Conservation (phyloP, 2,329 filamentous ascomycete species). For the Xylaria sp. region DNA sequence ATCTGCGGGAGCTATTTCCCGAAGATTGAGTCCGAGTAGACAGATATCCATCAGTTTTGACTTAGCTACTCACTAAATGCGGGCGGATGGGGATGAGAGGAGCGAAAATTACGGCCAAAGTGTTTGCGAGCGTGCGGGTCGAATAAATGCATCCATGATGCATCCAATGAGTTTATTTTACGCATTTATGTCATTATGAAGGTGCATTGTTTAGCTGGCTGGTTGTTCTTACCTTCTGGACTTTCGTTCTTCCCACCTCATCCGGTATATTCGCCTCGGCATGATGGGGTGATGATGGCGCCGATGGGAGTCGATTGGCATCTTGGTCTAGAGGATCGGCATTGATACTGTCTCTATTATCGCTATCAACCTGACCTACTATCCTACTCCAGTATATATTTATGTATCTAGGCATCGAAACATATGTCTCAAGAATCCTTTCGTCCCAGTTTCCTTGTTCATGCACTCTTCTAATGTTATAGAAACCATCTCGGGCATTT, state of each 20-base stretch:
- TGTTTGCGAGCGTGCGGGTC: not conserved
- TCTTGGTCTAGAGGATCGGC: not conserved
- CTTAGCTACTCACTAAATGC: not conserved
- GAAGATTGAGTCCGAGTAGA: conserved; percentile 69
- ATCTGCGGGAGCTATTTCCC: conserved; percentile 82
- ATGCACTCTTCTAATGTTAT: not conserved
- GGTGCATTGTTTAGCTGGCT: conserved; percentile 13
- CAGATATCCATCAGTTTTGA: not conserved
- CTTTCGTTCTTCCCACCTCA: not conserved
- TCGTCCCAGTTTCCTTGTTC: not conserved
- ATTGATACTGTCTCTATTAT: not conserved
- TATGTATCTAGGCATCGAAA: not conserved
- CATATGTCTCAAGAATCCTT: not conserved
- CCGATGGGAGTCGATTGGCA: not conserved
- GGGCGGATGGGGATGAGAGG: not conserved
- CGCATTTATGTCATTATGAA: conserved; percentile 11
- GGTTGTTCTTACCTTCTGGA: not conserved
- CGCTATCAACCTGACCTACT: not conserved
- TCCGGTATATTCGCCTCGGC: not conserved
- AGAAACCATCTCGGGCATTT: too few species aligned
- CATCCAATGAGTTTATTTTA: not conserved
- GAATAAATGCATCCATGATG: not conserved
- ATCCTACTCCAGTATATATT: not conserved
- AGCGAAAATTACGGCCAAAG: not conserved
- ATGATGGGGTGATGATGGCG: not conserved